Evolutionary conservation across 2,329 filamentous ascomycete genomes (phyloP), one percentile per base, ranked within the genome.

Genomic region (Clonostachys byssicola): DNA sequence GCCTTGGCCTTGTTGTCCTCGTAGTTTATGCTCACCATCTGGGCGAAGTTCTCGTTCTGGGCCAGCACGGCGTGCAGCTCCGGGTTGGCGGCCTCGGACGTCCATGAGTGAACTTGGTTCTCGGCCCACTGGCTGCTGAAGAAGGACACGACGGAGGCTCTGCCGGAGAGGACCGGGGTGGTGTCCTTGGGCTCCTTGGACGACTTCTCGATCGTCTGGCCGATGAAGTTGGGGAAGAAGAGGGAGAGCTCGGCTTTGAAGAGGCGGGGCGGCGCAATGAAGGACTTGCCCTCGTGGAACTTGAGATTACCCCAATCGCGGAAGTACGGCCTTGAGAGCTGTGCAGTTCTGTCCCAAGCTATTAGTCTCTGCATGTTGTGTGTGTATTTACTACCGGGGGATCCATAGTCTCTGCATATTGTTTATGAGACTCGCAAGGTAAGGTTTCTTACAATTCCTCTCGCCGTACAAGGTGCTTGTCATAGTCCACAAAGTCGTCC

Each of bases 191-290:
- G 64, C 43, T 70, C 56, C 49, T 63, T 63, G 68, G 72, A 59
- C 44, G 70, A 70, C 55, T 81, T 83, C 47, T 80, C 70, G 33
- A 96, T 75, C 3, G 91, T 96, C 56, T 80, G 75, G 42, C 94
- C 94, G 63, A 80, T 81, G 49, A 99, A 75, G 69, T 99, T 99
- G 42, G 94, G 94, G 71, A 99, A 96, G 74, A 88, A 97, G 53
- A 96, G 80, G 6, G 92, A 87, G 45, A 84, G 78, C 38, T 95
- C 89, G 54, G 78, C 78, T 60, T 85, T 87, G 77, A 97, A 97
- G 43, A 92, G 78, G n/a, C 86, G 78, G 5, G 88, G 82, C 36
- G 92, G 92, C 17, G 90, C 85, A 45, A 92, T 73, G 70, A 96
- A 99, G 20, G 90, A 90, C 69, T 99, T 99, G 60, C 94, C 94